Evolutionary conservation across 2,329 filamentous ascomycete genomes (phyloP), one percentile per base, ranked within the genome.

Genomic region (Clonostachys chloroleuca): DNA sequence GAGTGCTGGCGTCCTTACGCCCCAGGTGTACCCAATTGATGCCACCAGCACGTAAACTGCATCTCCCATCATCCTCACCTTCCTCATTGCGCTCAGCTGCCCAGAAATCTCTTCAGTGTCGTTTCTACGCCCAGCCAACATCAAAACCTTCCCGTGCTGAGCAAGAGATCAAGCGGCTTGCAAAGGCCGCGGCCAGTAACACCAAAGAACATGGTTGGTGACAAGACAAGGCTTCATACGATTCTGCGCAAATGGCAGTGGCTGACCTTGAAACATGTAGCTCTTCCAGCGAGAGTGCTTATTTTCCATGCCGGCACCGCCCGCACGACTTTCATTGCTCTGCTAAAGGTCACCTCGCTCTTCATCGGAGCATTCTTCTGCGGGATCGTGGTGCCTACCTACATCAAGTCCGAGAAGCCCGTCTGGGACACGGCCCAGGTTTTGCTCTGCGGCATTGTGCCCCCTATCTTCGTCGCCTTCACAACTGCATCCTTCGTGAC

Each of bases 261-360:
- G 24, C 24, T 30, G 24, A 30, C 24, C 24, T 9, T 9, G 8
- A 30, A 30, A 30, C 24, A 30, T 30, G 24, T 30, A 80, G 75
- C 65, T 34, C 77, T 77, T 49, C 80, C 82, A 1, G 74, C 81
- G 52, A 70, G 70, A 13, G 60, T 92, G 30, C 75, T 90, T 54
- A 78, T 95, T 51, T 95, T 89, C 64, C 86, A 91, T 66, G 83
- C 83, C 46, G 87, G 89, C 45, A 85, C 81, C 1, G 75, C 76
- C 9, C 77, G 80, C 49, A 85, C 80, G 33, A 80, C 83, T 7
- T 84, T 87, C 54, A 67, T 92, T 42, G 87, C 85, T 43, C 79
- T 83, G 59, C 64, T 88, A 51, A 89, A 90, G 57, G 68, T 92
- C 47, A 83, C 83, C 1, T 84, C 85, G 4, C 74, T 94, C 39